Evolutionary conservation across 2,329 filamentous ascomycete genomes (phyloP).

Genomic region (Ophiostoma piceae): DNA sequence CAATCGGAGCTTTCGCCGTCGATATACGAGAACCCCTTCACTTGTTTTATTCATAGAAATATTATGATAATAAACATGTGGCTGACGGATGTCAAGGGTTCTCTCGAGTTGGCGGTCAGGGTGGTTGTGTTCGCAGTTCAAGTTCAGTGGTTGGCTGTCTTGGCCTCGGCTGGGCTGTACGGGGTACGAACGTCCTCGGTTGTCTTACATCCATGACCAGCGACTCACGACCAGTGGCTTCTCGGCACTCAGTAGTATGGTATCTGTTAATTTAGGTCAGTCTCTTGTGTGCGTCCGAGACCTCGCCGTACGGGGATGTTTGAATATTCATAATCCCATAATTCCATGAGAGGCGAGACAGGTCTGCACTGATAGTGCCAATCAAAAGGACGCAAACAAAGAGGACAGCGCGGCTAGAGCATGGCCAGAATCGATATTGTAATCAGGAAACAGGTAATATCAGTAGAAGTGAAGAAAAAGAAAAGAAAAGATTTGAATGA

Average conservation of each 20-base stretch:
- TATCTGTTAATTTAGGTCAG: background rate
- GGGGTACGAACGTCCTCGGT: background rate
- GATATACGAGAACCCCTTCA: background rate
- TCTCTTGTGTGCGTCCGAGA: background rate
- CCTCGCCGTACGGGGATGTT: constrained; percentile 8
- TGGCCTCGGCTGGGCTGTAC: constrained; percentile 4
- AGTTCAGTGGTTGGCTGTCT: background rate
- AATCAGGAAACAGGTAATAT: background rate
- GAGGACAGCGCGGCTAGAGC: background rate
- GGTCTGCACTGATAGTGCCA: background rate
- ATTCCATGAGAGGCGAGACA: background rate
- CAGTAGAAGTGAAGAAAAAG: background rate
- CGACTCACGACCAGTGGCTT: too few species aligned
- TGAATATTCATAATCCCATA: background rate
- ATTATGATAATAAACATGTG: background rate
- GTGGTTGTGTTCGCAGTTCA: background rate
- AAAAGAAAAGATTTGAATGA: background rate
- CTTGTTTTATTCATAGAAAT: too few species aligned
- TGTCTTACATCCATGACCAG: background rate
- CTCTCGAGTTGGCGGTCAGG: background rate
- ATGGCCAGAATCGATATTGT: background rate
- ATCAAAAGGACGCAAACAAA: constrained; percentile 6
- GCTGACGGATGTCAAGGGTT: background rate
- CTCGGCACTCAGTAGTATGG: too few species aligned
- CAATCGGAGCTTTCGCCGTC: background rate